phyloP scores from a whole-genome alignment of 2,329 filamentous ascomycete genomes.

The Emergomyces orientalis region DNA sequence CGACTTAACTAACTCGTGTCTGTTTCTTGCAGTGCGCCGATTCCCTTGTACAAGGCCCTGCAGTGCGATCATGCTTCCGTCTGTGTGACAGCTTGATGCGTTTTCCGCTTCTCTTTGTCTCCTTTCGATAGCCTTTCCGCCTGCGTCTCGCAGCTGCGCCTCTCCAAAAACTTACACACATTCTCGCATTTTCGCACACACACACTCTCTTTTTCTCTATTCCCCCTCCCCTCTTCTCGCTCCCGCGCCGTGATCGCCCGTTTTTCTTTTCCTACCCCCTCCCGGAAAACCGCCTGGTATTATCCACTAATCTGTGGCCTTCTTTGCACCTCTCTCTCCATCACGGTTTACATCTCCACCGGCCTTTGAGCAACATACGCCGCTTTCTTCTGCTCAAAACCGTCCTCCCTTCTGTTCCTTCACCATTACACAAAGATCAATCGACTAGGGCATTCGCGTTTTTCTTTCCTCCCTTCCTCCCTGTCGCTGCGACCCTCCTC shows the following conservation, averaged over 20 bases:
- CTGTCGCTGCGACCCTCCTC: constrained; percentile 4
- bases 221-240: constrained; percentile 13
- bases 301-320: constrained; percentile 7
- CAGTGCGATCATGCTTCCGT: constrained; percentile 19
- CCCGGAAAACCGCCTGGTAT: neutral
- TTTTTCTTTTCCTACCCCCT: neutral
- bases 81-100: constrained; percentile 18
- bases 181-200: constrained; percentile 9
- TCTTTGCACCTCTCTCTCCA: constrained; percentile 14
- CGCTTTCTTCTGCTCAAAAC: constrained; percentile 9
- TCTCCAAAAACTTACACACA: constrained; percentile 9
- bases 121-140: constrained; percentile 16
- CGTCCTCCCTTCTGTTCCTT: constrained; percentile 17
- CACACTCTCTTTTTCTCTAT: constrained; percentile 9
- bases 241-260: constrained; percentile 15
- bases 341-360: constrained; percentile 6
- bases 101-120: constrained; percentile 21
- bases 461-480: neutral
- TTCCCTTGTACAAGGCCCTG: constrained; percentile 7
- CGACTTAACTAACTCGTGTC: neutral
- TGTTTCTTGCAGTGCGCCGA: neutral
- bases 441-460: neutral
- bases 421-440: constrained; percentile 12
- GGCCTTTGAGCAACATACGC: constrained; percentile 1
- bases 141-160: constrained; percentile 11